phyloP scores from a whole-genome alignment of 2,329 filamentous ascomycete genomes.

The Triangularia setosa region DNA sequence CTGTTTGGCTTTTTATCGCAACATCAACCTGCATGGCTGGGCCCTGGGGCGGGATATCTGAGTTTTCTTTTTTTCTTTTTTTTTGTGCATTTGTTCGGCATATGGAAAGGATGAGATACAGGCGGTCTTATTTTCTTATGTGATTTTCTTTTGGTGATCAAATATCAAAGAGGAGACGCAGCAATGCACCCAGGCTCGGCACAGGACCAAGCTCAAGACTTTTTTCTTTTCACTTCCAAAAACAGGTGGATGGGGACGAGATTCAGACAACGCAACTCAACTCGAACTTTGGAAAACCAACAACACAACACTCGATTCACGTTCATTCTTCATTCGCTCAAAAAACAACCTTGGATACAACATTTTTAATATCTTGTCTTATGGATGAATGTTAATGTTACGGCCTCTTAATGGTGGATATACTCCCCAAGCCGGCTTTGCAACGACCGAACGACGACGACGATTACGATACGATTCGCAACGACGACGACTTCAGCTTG shows the following conservation, averaged over 20 bases:
- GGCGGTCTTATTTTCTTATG: slow-evolving; percentile 38
- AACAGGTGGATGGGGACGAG: slow-evolving; percentile 31
- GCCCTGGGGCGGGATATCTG: slow-evolving; percentile 43
- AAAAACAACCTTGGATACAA: slow-evolving; percentile 27
- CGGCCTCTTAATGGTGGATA: slow-evolving; percentile 34
- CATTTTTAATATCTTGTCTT: slow-evolving; percentile 37
- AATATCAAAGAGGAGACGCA: slow-evolving; percentile 54
- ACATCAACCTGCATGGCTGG: slow-evolving; percentile 51
- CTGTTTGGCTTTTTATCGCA: slow-evolving; percentile 36
- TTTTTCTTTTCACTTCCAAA: slow-evolving; percentile 27
- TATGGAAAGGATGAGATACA: slow-evolving; percentile 42
- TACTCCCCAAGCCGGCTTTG: slow-evolving; percentile 18
- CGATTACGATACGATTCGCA: slow-evolving; percentile 22
- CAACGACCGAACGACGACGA: slow-evolving; percentile 35
- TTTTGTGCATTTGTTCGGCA: slow-evolving; percentile 50
- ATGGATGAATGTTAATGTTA: slow-evolving; percentile 38
- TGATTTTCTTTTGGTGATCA: slow-evolving; percentile 7
- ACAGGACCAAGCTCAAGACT: slow-evolving; percentile 24
- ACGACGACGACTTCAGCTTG: slow-evolving; percentile 21
- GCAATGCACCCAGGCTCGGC: slow-evolving; percentile 49
- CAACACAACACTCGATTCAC: slow-evolving; percentile 19
- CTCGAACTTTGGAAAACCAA: slow-evolving; percentile 32
- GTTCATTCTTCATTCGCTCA: slow-evolving; percentile 29
- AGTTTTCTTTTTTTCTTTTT: too few relatives aligned
- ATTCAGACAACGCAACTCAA: slow-evolving; percentile 34